Evolutionary conservation across 805 yeast species (phyloP).

Genomic region (Yamadazyma nakazawae): DNA sequence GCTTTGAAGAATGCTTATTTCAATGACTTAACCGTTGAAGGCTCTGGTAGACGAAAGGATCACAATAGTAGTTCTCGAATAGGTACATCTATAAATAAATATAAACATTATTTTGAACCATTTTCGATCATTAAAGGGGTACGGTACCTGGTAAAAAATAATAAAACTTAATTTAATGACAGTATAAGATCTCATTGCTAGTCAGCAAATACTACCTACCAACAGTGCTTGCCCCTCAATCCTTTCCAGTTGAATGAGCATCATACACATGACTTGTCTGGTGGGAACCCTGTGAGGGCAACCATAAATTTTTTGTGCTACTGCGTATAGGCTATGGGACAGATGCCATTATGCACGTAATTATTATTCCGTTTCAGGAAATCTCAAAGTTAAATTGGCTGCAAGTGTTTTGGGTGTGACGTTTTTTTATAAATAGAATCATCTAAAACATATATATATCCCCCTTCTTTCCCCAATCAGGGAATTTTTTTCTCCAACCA

Average conservation of each 20-base stretch:
- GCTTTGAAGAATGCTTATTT: background rate
- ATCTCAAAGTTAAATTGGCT: background rate
- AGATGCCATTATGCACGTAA: slow-evolving; percentile 3
- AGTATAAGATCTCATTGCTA: background rate
- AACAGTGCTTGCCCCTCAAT: too few relatives aligned
- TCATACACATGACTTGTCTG: background rate
- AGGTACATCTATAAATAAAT: background rate
- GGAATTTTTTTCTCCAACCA: slow-evolving; percentile 3
- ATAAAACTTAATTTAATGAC: background rate
- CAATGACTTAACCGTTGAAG: background rate
- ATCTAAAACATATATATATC: slow-evolving; percentile 1
- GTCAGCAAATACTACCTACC: too few relatives aligned
- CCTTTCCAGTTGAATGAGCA: background rate
- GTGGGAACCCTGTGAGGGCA: slow-evolving; percentile 1
- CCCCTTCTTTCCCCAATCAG: slow-evolving; percentile 6
- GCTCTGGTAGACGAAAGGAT: background rate
- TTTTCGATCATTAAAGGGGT: too few relatives aligned
- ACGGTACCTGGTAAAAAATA: background rate
- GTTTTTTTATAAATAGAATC: background rate
- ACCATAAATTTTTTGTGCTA: background rate
- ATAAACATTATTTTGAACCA: background rate
- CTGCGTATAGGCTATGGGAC: slow-evolving; percentile 2
- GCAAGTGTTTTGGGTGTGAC: background rate
- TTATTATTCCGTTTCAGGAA: slow-evolving; percentile 12
- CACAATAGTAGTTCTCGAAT: background rate